Base-by-base conservation (phyloP, 2,329 filamentous ascomycete genomes). In the Fusarium globosum region DNA sequence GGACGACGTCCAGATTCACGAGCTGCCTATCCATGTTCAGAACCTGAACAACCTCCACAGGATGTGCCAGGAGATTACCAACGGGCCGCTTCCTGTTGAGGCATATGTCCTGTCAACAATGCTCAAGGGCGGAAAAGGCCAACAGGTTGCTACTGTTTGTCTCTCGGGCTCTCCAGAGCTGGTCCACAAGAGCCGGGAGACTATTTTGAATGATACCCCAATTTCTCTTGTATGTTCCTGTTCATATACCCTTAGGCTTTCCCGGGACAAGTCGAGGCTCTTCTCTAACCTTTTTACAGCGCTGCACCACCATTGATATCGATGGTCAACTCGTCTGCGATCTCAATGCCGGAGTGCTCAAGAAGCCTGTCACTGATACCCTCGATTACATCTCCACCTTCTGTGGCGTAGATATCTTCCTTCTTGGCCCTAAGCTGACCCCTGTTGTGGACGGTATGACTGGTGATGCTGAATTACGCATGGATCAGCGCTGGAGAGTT, bases 361-460 rank as follows among this genome's bases (percentile, higher is more conserved):
- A 94, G 80, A 88, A 91, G 72, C 89, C 90, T 53, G 93, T 98
- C 35, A 90, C 95, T 58, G 91, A 94, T 72, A 94, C 96, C 78
- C 89, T 99, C 76, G 94, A 98, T 82, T 91, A 92, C 72, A 92
- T 97, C 79, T 94, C 96, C 16, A 89, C 88, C 75, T 97, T 93
- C 80, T 98, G 95, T 70, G 96, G 96, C 58, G 96, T 97, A 61
- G 96, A 99, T 82, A 97, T 99, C 76, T 99, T 99, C 83, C 87
- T 99, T 55, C 89, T 99, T 57, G 95, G 95, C 65, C 95, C 96
- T 8, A 97, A 97, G 83, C 88, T 95, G 73, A 91, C 93, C 35
- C 93, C 94, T 18, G 91, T 97, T 76, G 91, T 92, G 49, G 91
- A 92, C 63, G 88, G 91, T 45, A 87, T 93, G 72, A 93, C 93